Base-by-base conservation (phyloP, 2,329 filamentous ascomycete genomes). In the Cordyceps cicadae region DNA sequence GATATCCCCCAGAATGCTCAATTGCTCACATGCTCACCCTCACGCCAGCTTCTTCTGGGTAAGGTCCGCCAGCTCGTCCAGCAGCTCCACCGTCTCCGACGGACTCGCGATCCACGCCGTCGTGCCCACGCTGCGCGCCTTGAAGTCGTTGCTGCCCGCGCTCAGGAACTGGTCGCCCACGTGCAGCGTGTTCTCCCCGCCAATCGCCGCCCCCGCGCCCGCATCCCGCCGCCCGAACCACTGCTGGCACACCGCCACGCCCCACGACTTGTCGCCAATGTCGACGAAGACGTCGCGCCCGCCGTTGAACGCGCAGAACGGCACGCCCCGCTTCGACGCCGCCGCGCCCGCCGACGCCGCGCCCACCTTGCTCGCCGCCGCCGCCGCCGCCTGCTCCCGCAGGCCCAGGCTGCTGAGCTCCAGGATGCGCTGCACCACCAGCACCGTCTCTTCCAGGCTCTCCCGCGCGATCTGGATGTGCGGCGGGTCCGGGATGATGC, bases 221-320 rank as follows among this genome's bases (percentile, higher is more conserved):
- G 51, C 56, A 11, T 46, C 43, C 8, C 56, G 69, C 56, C 71
- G 84, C 24, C 88, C 89, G 71, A 97, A 96, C 79, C 91, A 96
- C 62, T 87, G 83, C 77, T 99, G 94, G 71, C 92, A 97, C 4
- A 92, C 91, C 39, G 89, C 82, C 3, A 99, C 94, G 65, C 94
- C 94, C 89, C 92, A 96, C 58, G 88, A 92, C 77, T 99, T 99
- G 76, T 99, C 94, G 60, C 94, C 94, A 69, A 99, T 97, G 72
- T 99, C 94, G 59, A 99, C 92, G 74, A 99, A 99, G 48, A 97
- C 92, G 72, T 99, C 94, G 64, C 94, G 93, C 12, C 94, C 94
- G 59, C 93, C 94, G 73, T 99, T 99, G 79, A 99, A 99, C 24
- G 94, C 94, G 71, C 94, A 99, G 70, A 97, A 99, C 0, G 94